Base-by-base conservation (phyloP, 2,329 filamentous ascomycete species). In the Fonsecaea monophora region DNA sequence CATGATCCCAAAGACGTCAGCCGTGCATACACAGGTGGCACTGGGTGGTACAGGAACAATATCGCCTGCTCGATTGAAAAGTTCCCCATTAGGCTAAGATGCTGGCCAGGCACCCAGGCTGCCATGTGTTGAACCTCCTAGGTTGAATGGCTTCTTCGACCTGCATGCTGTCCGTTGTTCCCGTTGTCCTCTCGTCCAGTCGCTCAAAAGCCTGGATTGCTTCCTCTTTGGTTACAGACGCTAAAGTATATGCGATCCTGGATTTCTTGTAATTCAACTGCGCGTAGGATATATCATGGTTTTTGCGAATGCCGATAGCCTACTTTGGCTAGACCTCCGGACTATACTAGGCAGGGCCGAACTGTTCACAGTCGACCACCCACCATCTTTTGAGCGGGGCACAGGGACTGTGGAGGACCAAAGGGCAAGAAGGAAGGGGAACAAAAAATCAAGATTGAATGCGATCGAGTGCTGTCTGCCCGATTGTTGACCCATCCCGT, bases 1-100 rank as follows among this genome's bases (percentile, higher is more conserved):
- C 64, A 66, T 57, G 67, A 66, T 70, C 60, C 68, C 63, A 62
- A 64, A 54, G 64, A 66, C 58, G 60, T 64, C 67, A 66, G 64
- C 45, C 34, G 30, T 37, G 56, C 35, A 63, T 25, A 25, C 45
- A 25, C 3, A 32, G 45, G 18, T 50, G 40, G 40, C 40, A 45
- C 40, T 45, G n/a, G 18, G 5, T 50, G 18, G 45, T 50, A 9
- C 18, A 50, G 45, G 45, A 25, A 50, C 21, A 45, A 66, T 53
- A 15, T 50, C 42, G 34, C 30, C 62, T 35, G 42, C 50, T n/a
- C 53, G 25, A 21, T 25, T 25, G 53, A n/a, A 38, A 42, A 61
- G 42, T 38, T 53, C 55, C 37, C 30, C 15, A 61, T 56, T 7
- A 45, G 63, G 40, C 21, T 57, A 62, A 56, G 54, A 38, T 61